phyloP scores from a whole-genome alignment of 805 yeast genomes.

The Hanseniaspora hatyaiensis region DNA sequence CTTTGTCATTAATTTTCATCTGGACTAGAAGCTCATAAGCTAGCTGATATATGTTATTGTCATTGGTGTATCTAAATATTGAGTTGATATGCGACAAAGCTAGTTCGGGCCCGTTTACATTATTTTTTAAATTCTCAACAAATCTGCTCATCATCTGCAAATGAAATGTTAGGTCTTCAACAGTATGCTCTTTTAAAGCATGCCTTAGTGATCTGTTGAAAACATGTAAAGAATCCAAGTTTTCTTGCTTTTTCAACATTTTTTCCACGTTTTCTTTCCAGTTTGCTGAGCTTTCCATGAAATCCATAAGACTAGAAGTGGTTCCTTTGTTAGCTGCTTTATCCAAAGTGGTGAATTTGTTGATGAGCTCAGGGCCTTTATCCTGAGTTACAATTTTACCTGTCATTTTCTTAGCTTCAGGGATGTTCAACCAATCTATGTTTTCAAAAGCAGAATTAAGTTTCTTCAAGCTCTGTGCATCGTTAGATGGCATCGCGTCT shows the following conservation, averaged over 20 bases:
- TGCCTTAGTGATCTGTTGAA: conserved; percentile 20
- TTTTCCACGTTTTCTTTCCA: conserved; percentile 20
- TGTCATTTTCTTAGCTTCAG: conserved; percentile 84
- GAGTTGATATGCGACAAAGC: conserved; percentile 11
- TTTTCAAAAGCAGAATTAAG: conserved; percentile 21
- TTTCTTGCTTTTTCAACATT: conserved; percentile 17
- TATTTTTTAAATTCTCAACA: not conserved
- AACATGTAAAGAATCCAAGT: conserved; percentile 14
- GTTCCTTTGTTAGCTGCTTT: conserved; percentile 43
- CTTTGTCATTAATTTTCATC: not conserved
- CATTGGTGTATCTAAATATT: conserved; percentile 1
- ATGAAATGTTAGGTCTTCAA: conserved; percentile 30
- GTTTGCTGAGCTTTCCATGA: conserved; percentile 47
- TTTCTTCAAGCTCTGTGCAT: conserved; percentile 20
- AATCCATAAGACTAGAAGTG: conserved; percentile 46
- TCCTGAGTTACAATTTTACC: conserved; percentile 58
- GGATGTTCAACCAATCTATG: conserved; percentile 68
- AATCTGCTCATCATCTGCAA: conserved; percentile 12
- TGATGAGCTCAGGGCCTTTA: conserved; percentile 38
- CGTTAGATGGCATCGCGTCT: conserved; percentile 21
- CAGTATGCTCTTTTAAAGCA: conserved; percentile 26
- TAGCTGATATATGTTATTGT: not conserved
- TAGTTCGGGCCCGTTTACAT: not conserved
- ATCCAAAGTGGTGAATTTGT: conserved; percentile 33
- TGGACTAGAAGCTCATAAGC: not conserved